Evolutionary conservation across 805 yeast genomes (phyloP).

Genomic region (Metschnikowia orientalis): DNA sequence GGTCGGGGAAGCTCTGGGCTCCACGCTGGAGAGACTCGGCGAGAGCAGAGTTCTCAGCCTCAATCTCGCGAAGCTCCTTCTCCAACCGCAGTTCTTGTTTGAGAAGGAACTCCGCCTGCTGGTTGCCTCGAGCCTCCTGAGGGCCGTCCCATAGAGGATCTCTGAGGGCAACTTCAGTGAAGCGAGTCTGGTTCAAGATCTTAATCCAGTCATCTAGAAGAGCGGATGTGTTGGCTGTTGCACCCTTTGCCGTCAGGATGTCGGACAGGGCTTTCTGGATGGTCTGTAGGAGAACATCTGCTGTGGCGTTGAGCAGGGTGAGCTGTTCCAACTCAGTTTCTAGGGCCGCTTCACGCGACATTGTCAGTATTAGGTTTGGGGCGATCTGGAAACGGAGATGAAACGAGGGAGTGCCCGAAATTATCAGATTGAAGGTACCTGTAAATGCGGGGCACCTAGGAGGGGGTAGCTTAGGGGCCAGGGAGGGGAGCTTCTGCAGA

Average conservation of each 20-base stretch:
- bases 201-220: conserved; percentile 57
- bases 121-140: conserved; percentile 20
- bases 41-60: conserved; percentile 25
- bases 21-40: conserved; percentile 16
- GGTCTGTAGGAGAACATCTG: conserved; percentile 28
- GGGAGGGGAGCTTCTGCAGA: no score
- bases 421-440: no score
- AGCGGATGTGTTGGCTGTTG: conserved; percentile 45
- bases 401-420: no score
- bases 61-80: conserved; percentile 23
- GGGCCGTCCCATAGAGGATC: conserved; percentile 20
- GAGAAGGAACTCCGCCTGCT: conserved; percentile 18
- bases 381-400: no score
- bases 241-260: conserved; percentile 31
- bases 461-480: not conserved
- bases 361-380: not conserved
- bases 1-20: conserved; percentile 24
- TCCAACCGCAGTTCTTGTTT: conserved; percentile 23
- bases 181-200: conserved; percentile 58
- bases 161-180: conserved; percentile 36
- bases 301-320: conserved; percentile 27
- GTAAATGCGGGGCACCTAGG: not conserved
- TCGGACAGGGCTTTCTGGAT: conserved; percentile 25
- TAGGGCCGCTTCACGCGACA: conserved; percentile 19
- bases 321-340: conserved; percentile 24